A percentile compares a stretch with the other conserved stretches of the same genome.
phyloP scores from a whole-genome alignment of 2,329 filamentous ascomycete species.

The Emmonsia crescens region DNA sequence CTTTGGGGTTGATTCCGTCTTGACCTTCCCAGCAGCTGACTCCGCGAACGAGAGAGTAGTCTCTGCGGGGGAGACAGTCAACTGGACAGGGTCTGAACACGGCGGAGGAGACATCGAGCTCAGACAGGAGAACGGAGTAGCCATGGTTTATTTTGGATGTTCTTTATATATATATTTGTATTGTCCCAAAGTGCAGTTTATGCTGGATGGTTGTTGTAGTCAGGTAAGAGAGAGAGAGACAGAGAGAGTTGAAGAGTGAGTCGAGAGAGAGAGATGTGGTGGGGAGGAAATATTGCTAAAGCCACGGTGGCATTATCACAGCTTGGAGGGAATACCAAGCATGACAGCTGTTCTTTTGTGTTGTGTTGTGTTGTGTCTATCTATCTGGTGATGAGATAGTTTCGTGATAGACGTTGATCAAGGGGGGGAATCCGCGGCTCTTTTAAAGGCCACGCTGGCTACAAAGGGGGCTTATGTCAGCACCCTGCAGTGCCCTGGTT shows the following conservation, averaged over 20 bases:
- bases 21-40: conserved; percentile 17
- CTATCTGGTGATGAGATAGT: conserved; percentile 6
- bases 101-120: conserved; percentile 25
- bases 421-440: conserved; percentile 17
- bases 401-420: conserved; percentile 7
- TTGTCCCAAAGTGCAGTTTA: neutral
- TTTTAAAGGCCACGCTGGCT: conserved; percentile 31
- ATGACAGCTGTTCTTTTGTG: conserved; percentile 19
- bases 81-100: conserved; percentile 23
- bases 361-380: too few relatives aligned
- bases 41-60: conserved; percentile 25
- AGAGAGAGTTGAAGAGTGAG: too few relatives aligned
- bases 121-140: conserved; percentile 23
- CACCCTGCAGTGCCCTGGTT: too few relatives aligned
- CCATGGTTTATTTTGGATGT: conserved; percentile 17
- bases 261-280: conserved; percentile 3
- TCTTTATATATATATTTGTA: neutral
- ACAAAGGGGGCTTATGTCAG: conserved; percentile 16
- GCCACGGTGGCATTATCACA: conserved; percentile 31
- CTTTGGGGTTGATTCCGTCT: conserved; percentile 15
- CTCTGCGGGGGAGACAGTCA: conserved; percentile 33
- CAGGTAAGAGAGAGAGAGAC: neutral
- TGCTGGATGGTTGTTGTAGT: neutral
- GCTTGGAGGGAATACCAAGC: conserved; percentile 8
- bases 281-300: conserved; percentile 13